Evolutionary conservation across 805 yeast species (phyloP), one percentile per base, ranked within the genome.

Genomic region (Nakazawaea ambrosiae): DNA sequence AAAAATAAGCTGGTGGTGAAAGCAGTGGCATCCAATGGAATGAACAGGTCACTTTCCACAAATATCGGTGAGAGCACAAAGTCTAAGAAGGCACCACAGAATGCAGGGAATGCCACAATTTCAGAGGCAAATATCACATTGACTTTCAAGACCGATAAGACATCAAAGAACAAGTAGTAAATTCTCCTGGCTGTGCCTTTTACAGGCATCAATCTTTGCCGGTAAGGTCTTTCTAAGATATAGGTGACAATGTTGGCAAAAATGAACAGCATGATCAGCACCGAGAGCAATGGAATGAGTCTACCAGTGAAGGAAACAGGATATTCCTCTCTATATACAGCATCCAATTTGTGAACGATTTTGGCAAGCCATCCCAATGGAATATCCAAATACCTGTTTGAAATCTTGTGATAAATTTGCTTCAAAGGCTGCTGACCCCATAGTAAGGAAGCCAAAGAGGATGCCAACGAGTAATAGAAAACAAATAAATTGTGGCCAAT

Each of bases 71-170:
- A 64, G 3, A 79, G 45, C 3, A 87, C 79, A 41, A 81, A 62
- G 47, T 82, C 89, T 20, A 90, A 55, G 50, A 87, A 70, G 46
- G 75, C 57, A 2, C 98, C 98, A 50, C 97, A 88, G 48, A 77
- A 77, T 0, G 83, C 66, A 1, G 98, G 98, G 62, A 92, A 90
- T 5, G 81, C 64, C n/a, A 83, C 68, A 35, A 88, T 68, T 54
- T 92, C 98, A 33, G 86, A 70, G 4, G 79, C 70, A 51, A 89
- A 82, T 19, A 92, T 70, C 10, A 73, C 49, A 40, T 85, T 74
- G 11, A 90, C 94, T 54, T 89, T 90, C 18, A 78, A 49, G 2
- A 94, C 78, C 24, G 81, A 68, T 16, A 68, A 59, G 8, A 76
- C 44, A 41, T 76, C 81, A 49, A 78, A 73, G 20, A 81, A 51